These are phyloP conservation scores for Chaetomium sp. DNA, from an alignment of 2,329 filamentous ascomycete genomes.

Conservation along the genomic window DNA sequence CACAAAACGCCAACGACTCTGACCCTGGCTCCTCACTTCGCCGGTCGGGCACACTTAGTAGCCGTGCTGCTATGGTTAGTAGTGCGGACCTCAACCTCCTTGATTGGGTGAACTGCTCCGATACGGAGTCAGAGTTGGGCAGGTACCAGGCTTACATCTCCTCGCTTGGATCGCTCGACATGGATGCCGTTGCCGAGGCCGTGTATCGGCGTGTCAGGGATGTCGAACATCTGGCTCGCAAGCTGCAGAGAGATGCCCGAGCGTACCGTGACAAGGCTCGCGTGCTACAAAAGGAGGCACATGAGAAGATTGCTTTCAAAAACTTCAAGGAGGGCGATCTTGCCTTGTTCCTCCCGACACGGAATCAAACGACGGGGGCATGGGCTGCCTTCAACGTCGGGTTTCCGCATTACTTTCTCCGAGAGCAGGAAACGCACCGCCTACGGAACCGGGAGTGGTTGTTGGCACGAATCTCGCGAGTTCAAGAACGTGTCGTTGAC, in stretches of 20 bases:
- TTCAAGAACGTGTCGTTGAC: constrained; percentile 91
- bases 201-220: constrained; percentile 88
- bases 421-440: constrained; percentile 84
- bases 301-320: constrained; percentile 93
- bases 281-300: constrained; percentile 70
- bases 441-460: constrained; percentile 86
- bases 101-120: constrained; percentile 72
- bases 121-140: constrained; percentile 58
- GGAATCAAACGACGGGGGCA: constrained; percentile 87
- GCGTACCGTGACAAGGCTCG: constrained; percentile 84
- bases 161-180: constrained; percentile 69
- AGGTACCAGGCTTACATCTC: constrained; percentile 71
- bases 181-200: constrained; percentile 77
- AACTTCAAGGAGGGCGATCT: constrained; percentile 96
- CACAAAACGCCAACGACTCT: constrained; percentile 49
- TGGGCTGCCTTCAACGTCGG: constrained; percentile 99
- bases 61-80: constrained; percentile 51
- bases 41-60: constrained; percentile 46
- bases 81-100: constrained; percentile 65
- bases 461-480: constrained; percentile 83
- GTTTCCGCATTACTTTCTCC: constrained; percentile 92
- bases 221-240: constrained; percentile 85
- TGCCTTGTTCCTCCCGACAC: constrained; percentile 85
- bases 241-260: constrained; percentile 84
- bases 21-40: constrained; percentile 49